phyloP scores from a whole-genome alignment of 2,329 filamentous ascomycete species.

The Cryphonectria carpinicola region DNA sequence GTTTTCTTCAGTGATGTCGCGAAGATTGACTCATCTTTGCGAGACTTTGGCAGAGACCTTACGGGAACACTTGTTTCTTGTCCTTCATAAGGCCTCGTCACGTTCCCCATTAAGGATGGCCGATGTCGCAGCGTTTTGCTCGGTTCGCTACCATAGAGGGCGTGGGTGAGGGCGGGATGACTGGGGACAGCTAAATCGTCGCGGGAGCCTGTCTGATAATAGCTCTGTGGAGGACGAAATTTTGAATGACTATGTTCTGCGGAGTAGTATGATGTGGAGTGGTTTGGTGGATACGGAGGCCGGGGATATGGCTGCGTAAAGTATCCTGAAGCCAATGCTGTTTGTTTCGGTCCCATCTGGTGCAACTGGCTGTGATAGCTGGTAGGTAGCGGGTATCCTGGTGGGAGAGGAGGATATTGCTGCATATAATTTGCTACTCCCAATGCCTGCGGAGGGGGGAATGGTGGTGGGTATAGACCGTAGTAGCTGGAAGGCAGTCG shows the following conservation, averaged over 20 bases:
- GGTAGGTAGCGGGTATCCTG: too few species aligned
- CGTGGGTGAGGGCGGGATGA: background rate
- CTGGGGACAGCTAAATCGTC: background rate
- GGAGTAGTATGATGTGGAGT: background rate
- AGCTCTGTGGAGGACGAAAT: background rate
- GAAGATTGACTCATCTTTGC: background rate
- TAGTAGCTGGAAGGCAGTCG: background rate
- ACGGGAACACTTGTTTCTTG: background rate
- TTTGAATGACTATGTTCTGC: too few species aligned
- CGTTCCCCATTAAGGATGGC: background rate
- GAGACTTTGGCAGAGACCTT: background rate
- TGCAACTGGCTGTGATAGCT: too few species aligned
- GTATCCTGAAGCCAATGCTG: background rate
- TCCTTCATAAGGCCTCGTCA: background rate
- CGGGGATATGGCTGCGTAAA: background rate
- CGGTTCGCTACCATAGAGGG: background rate
- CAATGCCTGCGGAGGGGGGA: too few species aligned
- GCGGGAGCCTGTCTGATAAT: background rate
- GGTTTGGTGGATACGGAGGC: too few species aligned
- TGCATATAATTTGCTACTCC: too few species aligned
- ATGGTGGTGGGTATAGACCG: background rate
- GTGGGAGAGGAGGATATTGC: too few species aligned
- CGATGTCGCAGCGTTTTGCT: background rate
- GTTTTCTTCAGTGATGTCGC: background rate
- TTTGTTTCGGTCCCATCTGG: background rate